Evolutionary conservation across 331 rosid species (phyloP), one percentile per base, ranked within the genome.

Genomic region (Phaseolus coccineus): DNA sequence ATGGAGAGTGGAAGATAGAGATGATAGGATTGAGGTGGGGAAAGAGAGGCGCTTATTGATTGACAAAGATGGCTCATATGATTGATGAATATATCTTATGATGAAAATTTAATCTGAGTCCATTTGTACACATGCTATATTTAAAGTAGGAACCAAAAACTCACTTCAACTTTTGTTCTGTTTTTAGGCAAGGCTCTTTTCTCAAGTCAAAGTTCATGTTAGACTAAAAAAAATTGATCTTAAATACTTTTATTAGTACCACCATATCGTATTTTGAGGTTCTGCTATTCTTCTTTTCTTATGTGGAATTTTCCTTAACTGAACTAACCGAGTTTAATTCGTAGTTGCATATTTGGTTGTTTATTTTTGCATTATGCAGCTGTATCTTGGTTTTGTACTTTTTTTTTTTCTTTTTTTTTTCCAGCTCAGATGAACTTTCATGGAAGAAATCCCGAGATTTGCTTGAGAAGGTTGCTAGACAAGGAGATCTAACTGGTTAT

Each of bases 361-460:
- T 74, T 71, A 42, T 10, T 65, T 72, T 79, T 65, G 73, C 73
- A 59, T 73, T 65, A 71, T 68, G 51, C 51, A 63, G 74, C 63
- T 48, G 19, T 73, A 25, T 55, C 74, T 80, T 74, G 63, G 33
- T 40, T 70, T 82, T 51, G 67, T 47, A 62, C 31, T 33, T 69
- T 81, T 57, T 73, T 65, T 71, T 69, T 71, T 55, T n/a, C n/a
- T 83, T 79, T 30, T 42, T 14, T 81, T 73, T 81, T 70, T 87
- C 72, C 89, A 96, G 99, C 82, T 96, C 97, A 70, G 91, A 90
- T 79, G 97, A 90, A 88, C 71, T 76, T 72, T 96, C 98, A 71
- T 96, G 96, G 96, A 91, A 87, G 84, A 88, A 87, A 82, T 77
- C 97, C 69, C 87, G 86, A 84, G 92, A 93, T 81, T 84, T 96